phyloP scores from a whole-genome alignment of 2,329 filamentous ascomycete species.

The Aphanoascus verrucosus region DNA sequence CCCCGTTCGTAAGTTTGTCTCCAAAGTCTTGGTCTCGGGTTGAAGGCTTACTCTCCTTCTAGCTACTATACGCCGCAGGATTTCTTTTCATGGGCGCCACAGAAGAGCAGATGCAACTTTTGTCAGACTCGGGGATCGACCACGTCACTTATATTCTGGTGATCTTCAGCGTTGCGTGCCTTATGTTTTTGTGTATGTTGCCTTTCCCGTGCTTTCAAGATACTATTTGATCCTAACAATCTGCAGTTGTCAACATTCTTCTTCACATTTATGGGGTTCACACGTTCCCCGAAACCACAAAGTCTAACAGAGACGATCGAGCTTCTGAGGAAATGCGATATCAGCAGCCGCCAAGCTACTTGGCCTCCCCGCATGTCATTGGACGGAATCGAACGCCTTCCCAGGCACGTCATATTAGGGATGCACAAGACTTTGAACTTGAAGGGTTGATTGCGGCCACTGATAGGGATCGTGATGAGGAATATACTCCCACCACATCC shows the following conservation, averaged over 20 bases:
- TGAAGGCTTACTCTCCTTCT: conserved; percentile 11
- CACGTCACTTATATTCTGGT: conserved; percentile 90
- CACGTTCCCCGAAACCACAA: conserved; percentile 35
- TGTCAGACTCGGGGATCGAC: conserved; percentile 63
- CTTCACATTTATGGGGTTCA: conserved; percentile 69
- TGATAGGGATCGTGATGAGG: conserved; percentile 26
- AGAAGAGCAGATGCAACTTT: conserved; percentile 82
- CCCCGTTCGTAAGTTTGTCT: conserved; percentile 53
- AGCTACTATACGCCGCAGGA: conserved; percentile 84
- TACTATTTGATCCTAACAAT: conserved; percentile 5
- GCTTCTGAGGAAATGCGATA: conserved; percentile 7
- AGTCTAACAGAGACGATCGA: conserved; percentile 8
- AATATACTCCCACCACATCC: conserved; percentile 18
- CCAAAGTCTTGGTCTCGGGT: neutral
- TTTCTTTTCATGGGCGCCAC: conserved; percentile 97
- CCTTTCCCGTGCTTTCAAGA: neutral
- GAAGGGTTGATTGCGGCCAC: conserved; percentile 55
- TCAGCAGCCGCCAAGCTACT: conserved; percentile 2
- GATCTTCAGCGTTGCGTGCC: conserved; percentile 77
- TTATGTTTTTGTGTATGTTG: conserved; percentile 70
- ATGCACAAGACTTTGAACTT: conserved; percentile 88
- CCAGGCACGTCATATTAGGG: conserved; percentile 49
- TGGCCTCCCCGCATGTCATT: conserved; percentile 23
- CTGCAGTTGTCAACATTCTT: conserved; percentile 65
- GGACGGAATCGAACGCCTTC: conserved; percentile 34